Base-by-base conservation (phyloP, 805 yeast species). In the Teunomyces aglyptinius region DNA sequence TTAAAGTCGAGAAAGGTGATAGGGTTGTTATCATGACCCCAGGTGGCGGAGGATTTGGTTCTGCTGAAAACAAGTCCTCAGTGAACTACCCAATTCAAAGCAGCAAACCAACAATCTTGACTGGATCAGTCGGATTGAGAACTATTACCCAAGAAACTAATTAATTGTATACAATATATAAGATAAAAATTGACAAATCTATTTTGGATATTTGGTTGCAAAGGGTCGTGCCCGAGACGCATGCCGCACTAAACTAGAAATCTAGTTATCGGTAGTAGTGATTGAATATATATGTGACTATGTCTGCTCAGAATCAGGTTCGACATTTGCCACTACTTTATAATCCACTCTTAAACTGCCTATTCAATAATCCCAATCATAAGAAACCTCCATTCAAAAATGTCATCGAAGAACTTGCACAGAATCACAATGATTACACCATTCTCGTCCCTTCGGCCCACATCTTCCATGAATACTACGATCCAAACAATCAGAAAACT, bases 371-470 rank as follows among this genome's bases (percentile, higher is more conserved):
- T 54, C 84, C 86, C 0, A 59, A 60, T 38, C 56, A 60, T 29
- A 48, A 49, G 20, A 65, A 70, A 67, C 47, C 81, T 0, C 75
- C 82, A 12, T 65, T 75, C 43, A 76, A 72, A 47, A 71, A 70
- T n/a, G 67, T 80, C 6, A 70, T 81, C 31, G 58, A 64, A 3
- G 72, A 63, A 42, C 56, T 85, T 19, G 55, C 71, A 2, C 61
- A 57, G 36, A 64, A 62, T 49, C 80, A 84, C 32, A 72, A 71
- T 15, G 77, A 76, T n/a, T 82, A 75, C 58, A 71, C 82, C 2
- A 59, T 87, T 11, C 59, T 87, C n/a, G 81, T 85, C 1, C 96
- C 96, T 0, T 79, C 81, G 4, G 66, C 85, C 0, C 58, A 64
- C 22, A 63, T 76, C 2, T 65, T 86, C 11, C 61, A 64, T 32